Conservation (phyloP, 2,329 filamentous ascomycete species). For the Penicillium psychrosexuale region DNA sequence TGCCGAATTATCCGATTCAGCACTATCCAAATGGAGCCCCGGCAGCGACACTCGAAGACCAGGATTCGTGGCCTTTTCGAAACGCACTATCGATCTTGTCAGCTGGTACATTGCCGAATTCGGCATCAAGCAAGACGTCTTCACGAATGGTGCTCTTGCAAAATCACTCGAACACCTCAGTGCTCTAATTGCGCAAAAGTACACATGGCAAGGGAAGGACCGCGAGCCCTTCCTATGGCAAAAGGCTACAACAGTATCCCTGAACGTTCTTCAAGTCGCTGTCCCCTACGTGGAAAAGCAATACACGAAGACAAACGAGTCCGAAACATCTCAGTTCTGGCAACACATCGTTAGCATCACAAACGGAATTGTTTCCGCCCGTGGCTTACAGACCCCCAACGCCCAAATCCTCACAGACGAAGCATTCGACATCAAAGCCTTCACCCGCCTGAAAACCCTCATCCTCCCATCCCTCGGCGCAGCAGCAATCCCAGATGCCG, state of each 20-base stretch:
- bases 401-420: constrained; percentile 64
- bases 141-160: constrained; percentile 64
- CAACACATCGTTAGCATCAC: constrained; percentile 61
- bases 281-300: constrained; percentile 58
- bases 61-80: constrained; percentile 87
- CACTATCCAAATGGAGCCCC: constrained; percentile 38
- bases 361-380: constrained; percentile 67
- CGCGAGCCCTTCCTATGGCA: constrained; percentile 74
- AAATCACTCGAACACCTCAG: constrained; percentile 65
- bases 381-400: constrained; percentile 51
- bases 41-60: constrained; percentile 53
- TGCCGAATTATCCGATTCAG: constrained; percentile 67
- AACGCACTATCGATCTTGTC: constrained; percentile 71
- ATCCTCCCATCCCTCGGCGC: constrained; percentile 72
- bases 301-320: constrained; percentile 27
- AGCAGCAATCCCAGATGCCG: constrained; percentile 60
- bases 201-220: constrained; percentile 69
- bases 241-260: constrained; percentile 67
- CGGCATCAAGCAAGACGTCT: constrained; percentile 62
- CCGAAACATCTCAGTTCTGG: constrained; percentile 64
- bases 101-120: constrained; percentile 41
- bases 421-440: constrained; percentile 74
- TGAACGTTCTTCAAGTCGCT: constrained; percentile 65
- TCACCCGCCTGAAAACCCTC: constrained; percentile 62
- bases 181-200: constrained; percentile 73